A percentile compares a stretch with the other conserved stretches of the same genome.
Evolutionary conservation across 1,139 yeast genomes (phyloP).

Genomic region (Blastobotrys aristatus): DNA sequence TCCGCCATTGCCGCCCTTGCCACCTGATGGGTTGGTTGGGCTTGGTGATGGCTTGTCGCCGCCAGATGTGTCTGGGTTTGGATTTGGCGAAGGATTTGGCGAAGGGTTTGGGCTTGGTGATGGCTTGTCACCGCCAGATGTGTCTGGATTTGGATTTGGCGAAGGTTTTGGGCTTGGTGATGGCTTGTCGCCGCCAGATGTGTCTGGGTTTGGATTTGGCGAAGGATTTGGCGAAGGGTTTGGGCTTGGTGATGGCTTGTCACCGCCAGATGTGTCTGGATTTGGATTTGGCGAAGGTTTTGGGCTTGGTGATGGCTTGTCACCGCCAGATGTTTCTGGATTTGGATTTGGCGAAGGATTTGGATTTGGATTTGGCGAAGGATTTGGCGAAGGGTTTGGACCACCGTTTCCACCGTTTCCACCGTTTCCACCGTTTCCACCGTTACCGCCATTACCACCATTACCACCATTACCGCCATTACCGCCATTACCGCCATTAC

Average conservation of each 20-base stretch:
- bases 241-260: neutral
- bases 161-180: neutral
- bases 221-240: too few relatives aligned
- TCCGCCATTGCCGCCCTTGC: neutral
- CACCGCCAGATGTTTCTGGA: neutral
- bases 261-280: neutral
- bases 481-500: conserved; percentile 3
- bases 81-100: too few relatives aligned
- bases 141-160: neutral
- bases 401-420: conserved; percentile 6
- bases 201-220: neutral
- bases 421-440: conserved; percentile 4
- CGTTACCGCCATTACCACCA: conserved; percentile 1
- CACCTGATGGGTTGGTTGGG: neutral
- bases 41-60: neutral
- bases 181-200: neutral
- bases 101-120: neutral
- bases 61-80: neutral
- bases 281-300: neutral
- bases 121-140: neutral
- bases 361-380: neutral
- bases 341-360: neutral
- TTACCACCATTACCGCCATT: conserved; percentile 9
- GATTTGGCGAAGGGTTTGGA: neutral
- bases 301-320: neutral